A percentile compares a stretch with the other conserved stretches of the same genome.
phyloP scores from a whole-genome alignment of 2,329 filamentous ascomycete genomes.

The Cercospora sojina region DNA sequence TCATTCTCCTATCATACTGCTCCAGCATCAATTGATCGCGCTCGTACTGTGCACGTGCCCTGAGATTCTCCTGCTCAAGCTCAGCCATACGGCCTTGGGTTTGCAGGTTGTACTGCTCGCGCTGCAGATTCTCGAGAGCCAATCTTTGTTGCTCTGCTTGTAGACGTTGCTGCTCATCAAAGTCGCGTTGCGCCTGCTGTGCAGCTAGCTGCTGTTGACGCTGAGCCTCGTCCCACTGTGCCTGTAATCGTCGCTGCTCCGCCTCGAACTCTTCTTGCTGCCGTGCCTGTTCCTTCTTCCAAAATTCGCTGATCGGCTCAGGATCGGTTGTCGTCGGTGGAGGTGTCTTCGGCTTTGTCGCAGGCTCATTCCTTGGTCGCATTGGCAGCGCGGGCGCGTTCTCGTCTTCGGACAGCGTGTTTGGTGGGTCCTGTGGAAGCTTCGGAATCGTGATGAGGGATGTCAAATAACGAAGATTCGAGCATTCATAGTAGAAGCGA shows the following conservation, averaged over 20 bases:
- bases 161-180: conserved; percentile 88
- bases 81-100: conserved; percentile 95
- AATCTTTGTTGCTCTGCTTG: conserved; percentile 86
- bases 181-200: conserved; percentile 85
- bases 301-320: conserved; percentile 95
- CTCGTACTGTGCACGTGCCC: conserved; percentile 91
- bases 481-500: conserved; percentile 99
- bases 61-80: conserved; percentile 90
- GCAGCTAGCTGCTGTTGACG: conserved; percentile 78
- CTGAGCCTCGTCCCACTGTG: conserved; percentile 80
- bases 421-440: conserved; percentile 89
- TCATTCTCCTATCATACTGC: conserved; percentile 91
- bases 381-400: conserved; percentile 78
- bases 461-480: conserved; percentile 92
- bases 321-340: conserved; percentile 75
- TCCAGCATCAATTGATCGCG: conserved; percentile 96
- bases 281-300: conserved; percentile 86
- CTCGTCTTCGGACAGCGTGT: conserved; percentile 75
- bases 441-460: conserved; percentile 96
- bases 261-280: conserved; percentile 95
- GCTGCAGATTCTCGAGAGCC: conserved; percentile 84
- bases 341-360: conserved; percentile 68
- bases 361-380: conserved; percentile 63
- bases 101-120: conserved; percentile 87
- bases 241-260: conserved; percentile 83